These are phyloP conservation scores for Talaromyces piceae DNA, from an alignment of 2,329 filamentous ascomycete genomes.

Conservation along the genomic window DNA sequence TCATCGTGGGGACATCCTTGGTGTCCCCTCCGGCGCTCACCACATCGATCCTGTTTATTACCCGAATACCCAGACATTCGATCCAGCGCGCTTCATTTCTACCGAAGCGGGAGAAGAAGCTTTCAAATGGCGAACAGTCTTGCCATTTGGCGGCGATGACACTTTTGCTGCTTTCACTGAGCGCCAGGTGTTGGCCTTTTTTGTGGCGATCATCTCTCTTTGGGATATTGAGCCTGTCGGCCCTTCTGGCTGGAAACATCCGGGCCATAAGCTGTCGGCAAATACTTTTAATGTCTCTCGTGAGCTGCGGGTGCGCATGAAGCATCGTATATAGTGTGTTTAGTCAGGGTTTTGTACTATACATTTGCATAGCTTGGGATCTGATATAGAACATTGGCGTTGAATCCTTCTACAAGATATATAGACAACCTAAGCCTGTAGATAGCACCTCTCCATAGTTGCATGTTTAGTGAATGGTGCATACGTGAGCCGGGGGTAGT, in stretches of 20 bases:
- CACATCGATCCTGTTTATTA: conserved; percentile 37
- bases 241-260: conserved; percentile 44
- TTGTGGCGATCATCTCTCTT: conserved; percentile 46
- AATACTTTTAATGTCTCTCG: conserved; percentile 45
- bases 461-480: no score
- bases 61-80: conserved; percentile 35
- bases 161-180: conserved; percentile 37
- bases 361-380: background rate
- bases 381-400: background rate
- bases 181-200: conserved; percentile 43
- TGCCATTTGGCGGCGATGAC: conserved; percentile 44
- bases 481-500: no score
- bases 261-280: conserved; percentile 41
- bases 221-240: conserved; percentile 49
- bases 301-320: conserved; percentile 50
- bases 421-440: no score
- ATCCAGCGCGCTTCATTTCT: conserved; percentile 42
- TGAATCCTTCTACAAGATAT: background rate
- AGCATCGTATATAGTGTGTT: conserved; percentile 21
- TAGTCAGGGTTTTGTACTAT: background rate
- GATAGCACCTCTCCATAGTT: background rate
- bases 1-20: conserved; percentile 36
- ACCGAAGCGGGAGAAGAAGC: conserved; percentile 23
- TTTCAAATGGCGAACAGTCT: conserved; percentile 35
- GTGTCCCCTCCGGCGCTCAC: conserved; percentile 38